Conservation (phyloP, 768 basidiomycete genomes). For the Lentinus brumalis region DNA sequence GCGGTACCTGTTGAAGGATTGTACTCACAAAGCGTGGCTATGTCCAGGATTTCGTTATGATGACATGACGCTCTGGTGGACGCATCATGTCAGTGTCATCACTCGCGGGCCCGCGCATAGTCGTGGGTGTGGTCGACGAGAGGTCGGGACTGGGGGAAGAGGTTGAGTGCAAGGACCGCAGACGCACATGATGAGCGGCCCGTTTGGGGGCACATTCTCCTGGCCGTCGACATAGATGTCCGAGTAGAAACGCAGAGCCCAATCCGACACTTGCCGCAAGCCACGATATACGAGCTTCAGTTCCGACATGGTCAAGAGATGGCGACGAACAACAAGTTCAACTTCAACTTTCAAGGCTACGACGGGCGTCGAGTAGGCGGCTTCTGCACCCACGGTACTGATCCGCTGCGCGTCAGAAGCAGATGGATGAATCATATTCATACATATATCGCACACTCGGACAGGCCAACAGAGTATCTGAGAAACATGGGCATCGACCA, state of each 20-base stretch:
- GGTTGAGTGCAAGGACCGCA: constrained; percentile 45
- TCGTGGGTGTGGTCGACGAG: background rate
- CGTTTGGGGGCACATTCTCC: constrained; percentile 83
- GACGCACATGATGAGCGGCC: constrained; percentile 91
- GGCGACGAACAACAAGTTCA: background rate
- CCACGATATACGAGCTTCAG: constrained; percentile 57
- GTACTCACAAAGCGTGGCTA: constrained; percentile 71
- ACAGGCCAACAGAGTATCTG: constrained; percentile 16
- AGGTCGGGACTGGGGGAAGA: background rate
- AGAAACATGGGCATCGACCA: constrained; percentile 50
- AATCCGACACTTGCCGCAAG: constrained; percentile 62
- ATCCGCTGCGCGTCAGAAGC: background rate
- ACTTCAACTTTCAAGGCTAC: too few relatives aligned
- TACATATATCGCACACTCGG: constrained; percentile 21
- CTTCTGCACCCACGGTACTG: background rate
- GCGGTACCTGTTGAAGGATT: background rate
- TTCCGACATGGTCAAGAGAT: constrained; percentile 38
- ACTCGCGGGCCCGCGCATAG: background rate
- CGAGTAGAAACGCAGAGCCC: constrained; percentile 80
- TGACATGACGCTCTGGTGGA: constrained; percentile 43
- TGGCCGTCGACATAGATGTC: constrained; percentile 82
- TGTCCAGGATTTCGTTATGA: constrained; percentile 94
- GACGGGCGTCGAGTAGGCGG: background rate
- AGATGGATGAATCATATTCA: constrained; percentile 2
- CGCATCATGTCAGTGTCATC: background rate